Percentiles rank a stretch among this genome's conserved stretches.
phyloP scores from a whole-genome alignment of 2,329 filamentous ascomycete genomes.

The Aspergillus proliferans region DNA sequence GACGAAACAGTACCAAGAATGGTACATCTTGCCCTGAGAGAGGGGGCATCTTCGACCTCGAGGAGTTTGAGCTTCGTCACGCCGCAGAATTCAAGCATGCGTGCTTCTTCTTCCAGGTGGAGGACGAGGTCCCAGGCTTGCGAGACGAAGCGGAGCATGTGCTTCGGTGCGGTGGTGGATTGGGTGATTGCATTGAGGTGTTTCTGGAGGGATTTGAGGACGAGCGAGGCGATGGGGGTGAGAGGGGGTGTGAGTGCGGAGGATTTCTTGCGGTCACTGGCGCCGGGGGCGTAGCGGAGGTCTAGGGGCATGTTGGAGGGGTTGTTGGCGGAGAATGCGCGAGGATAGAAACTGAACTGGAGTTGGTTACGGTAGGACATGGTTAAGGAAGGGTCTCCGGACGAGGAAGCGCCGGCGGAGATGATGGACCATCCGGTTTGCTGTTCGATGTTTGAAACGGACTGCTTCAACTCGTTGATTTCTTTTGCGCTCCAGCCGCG shows the following conservation, averaged over 20 bases:
- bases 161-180: constrained; percentile 28
- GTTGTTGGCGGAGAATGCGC: constrained; percentile 25
- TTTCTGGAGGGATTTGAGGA: constrained; percentile 36
- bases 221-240: constrained; percentile 34
- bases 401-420: constrained; percentile 26
- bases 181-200: constrained; percentile 32
- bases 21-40: constrained; percentile 34
- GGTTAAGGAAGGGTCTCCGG: constrained; percentile 29
- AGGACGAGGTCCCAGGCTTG: constrained; percentile 37
- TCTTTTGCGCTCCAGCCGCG: constrained; percentile 82
- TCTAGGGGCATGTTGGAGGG: constrained; percentile 25
- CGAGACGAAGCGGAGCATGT: constrained; percentile 37
- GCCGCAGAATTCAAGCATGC: constrained; percentile 39
- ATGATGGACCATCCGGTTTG: constrained; percentile 42
- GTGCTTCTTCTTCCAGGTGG: constrained; percentile 38
- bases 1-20: constrained; percentile 22
- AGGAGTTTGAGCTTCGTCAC: constrained; percentile 34
- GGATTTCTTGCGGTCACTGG: constrained; percentile 8
- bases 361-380: constrained; percentile 40
- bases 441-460: constrained; percentile 35
- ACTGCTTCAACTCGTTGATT: constrained; percentile 64
- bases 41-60: constrained; percentile 19
- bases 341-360: constrained; percentile 38
- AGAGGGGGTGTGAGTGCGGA: constrained; percentile 10
- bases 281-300: constrained; percentile 26